Percentiles rank a stretch among this genome's conserved stretches.
Conservation (phyloP, 306 rosid genomes). For the Rubus idaeus region DNA sequence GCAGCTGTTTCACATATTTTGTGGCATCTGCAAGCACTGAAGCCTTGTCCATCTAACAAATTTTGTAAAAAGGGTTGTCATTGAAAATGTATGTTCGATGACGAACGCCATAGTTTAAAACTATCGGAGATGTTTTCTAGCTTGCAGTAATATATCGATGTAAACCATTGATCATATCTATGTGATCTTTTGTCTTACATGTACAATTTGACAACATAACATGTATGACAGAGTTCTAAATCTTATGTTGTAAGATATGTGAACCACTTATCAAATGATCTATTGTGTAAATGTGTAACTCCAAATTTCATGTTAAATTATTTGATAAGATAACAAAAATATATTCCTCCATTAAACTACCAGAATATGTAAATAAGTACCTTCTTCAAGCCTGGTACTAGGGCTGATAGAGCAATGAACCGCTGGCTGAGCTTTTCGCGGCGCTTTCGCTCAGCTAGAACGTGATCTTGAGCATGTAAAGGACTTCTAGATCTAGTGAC, state of each 20-base stretch:
- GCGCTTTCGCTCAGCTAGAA: slow-evolving; percentile 53
- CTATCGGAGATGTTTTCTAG: not conserved
- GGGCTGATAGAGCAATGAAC: slow-evolving; percentile 49
- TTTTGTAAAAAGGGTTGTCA: not conserved
- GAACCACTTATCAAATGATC: not conserved
- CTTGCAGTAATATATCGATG: not conserved
- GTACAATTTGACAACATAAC: not conserved
- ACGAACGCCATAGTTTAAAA: not conserved
- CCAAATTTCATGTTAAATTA: too few relatives aligned
- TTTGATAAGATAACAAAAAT: not conserved
- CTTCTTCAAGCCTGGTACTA: slow-evolving; percentile 61
- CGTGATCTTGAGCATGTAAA: slow-evolving; percentile 43
- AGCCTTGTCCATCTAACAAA: slow-evolving; percentile 82
- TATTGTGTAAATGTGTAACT: too few relatives aligned
- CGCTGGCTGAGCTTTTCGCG: slow-evolving; percentile 50
- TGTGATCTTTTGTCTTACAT: too few relatives aligned
- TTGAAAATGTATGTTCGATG: not conserved
- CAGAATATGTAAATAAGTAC: slow-evolving; percentile 28
- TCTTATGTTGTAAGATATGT: not conserved
- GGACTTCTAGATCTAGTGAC: slow-evolving; percentile 28
- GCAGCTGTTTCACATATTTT: slow-evolving; percentile 56
- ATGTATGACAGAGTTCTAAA: not conserved
- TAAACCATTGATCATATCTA: not conserved
- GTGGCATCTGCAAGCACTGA: slow-evolving; percentile 81
- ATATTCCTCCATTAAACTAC: not conserved